Evolutionary conservation across 106 monocot species (phyloP), one percentile per base, ranked within the genome.

Genomic region (Dendrobium nobile): DNA sequence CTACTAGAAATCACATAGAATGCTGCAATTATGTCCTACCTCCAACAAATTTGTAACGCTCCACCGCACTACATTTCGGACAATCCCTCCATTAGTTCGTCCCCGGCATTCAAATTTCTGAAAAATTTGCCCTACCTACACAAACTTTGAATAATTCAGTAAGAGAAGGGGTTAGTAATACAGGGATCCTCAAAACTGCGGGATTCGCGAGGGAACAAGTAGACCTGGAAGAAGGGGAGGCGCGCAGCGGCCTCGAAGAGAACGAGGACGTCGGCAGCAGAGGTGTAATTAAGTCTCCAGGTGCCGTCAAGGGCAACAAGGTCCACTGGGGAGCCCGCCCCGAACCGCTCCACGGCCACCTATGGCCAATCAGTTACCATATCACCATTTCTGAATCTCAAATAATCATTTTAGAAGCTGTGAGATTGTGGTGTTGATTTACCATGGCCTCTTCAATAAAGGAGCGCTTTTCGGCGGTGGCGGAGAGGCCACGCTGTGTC

Each of bases 21-120:
- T 20, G 42, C 43, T 74, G 20, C 74, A n/a, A 18, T 55, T 5
- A 79, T 33, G 37, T 73, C 47, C 82, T 86, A 99, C 98, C 91
- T 99, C 98, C 78, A 99, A 77, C 17, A 99, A 51, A 42, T 77
- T 81, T 0, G 83, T 78, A 43, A 99, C 78, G 81, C 98, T 99
- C 98, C 98, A 99, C 5, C 92, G 87, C 51, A 99, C 98, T 47
- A 99, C 93, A 84, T 95, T 99, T 2, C 92, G 87, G 31, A 99
- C 92, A 58, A 99, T 81, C 9, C 98, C 98, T 77, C 92, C 98
- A 85, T 91, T 86, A 18, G 80, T 72, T 33, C 55, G 78, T 75
- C 84, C 91, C 75, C 67, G 80, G 80, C 98, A 99, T 54, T 99
- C 92, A 79, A 99, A 99, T 75, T 95, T 99, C 88, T 95, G 98